Conservation (phyloP, 345 rosid genomes). For the Camelina hispida region DNA sequence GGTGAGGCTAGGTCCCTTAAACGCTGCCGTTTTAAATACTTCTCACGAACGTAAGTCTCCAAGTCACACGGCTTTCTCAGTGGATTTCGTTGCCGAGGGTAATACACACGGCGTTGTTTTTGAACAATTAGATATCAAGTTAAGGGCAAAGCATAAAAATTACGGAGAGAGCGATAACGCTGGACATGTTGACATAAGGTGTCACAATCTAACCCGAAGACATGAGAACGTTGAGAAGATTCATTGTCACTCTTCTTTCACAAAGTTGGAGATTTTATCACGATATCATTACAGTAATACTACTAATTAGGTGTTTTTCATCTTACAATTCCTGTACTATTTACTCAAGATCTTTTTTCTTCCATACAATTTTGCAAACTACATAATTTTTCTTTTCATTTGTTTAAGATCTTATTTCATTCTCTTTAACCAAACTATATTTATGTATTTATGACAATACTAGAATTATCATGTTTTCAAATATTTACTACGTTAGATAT, state of each 20-base stretch:
- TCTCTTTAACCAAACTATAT: no score
- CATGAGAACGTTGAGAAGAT: slow-evolving; percentile 30
- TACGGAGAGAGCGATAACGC: neutral
- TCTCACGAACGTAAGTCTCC: neutral
- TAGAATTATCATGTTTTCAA: no score
- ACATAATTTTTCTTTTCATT: no score
- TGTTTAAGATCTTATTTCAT: no score
- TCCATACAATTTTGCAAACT: no score
- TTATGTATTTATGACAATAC: no score
- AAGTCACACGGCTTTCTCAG: slow-evolving; percentile 27
- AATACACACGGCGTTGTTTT: neutral
- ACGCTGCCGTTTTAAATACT: slow-evolving; percentile 14
- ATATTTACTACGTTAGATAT: no score
- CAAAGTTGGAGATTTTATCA: neutral
- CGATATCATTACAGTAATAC: no score
- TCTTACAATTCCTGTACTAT: no score
- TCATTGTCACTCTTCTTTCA: slow-evolving; percentile 16
- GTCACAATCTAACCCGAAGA: slow-evolving; percentile 11
- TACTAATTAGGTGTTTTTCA: no score
- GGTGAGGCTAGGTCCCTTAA: slow-evolving; percentile 23
- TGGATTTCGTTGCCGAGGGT: slow-evolving; percentile 17
- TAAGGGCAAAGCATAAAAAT: slow-evolving; percentile 15
- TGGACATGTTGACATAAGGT: slow-evolving; percentile 15
- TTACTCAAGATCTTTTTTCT: no score
- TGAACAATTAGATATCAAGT: neutral